Evolutionary conservation across 108 stramenopile genomes (phyloP).

Genomic region (Cyclotella distinguenda): DNA sequence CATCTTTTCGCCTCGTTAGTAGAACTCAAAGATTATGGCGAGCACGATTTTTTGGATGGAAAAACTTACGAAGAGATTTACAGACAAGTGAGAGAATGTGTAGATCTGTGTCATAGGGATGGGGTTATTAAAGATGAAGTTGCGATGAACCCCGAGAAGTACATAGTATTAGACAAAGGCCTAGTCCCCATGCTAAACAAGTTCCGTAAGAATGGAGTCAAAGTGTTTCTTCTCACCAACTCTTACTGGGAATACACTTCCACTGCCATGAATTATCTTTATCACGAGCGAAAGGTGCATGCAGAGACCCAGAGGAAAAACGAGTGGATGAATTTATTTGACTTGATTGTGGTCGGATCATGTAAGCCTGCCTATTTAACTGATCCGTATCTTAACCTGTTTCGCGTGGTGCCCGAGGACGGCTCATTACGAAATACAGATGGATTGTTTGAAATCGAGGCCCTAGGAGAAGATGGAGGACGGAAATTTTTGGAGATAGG

Average conservation of each 20-base stretch:
- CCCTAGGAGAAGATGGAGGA: slow-evolving; percentile 68
- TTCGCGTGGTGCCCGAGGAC: slow-evolving; percentile 78
- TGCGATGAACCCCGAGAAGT: slow-evolving; percentile 76
- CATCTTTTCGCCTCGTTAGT: slow-evolving; percentile 85
- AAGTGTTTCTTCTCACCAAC: slow-evolving; percentile 95
- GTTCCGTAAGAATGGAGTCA: slow-evolving; percentile 74
- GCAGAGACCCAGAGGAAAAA: slow-evolving; percentile 68
- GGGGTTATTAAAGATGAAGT: slow-evolving; percentile 96
- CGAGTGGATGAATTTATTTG: slow-evolving; percentile 95
- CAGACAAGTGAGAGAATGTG: slow-evolving; percentile 82
- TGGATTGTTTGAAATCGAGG: slow-evolving; percentile 87
- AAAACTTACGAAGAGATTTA: slow-evolving; percentile 93
- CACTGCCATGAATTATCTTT: slow-evolving; percentile 93
- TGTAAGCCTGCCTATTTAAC: slow-evolving; percentile 89
- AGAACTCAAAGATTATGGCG: slow-evolving; percentile 83
- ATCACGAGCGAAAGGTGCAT: slow-evolving; percentile 50
- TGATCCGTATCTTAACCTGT: slow-evolving; percentile 87
- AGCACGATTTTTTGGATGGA: slow-evolving; percentile 72
- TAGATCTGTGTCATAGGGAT: slow-evolving; percentile 95
- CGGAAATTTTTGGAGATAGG: slow-evolving; percentile 81
- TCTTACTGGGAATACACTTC: slow-evolving; percentile 95
- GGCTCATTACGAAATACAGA: slow-evolving; percentile 87
- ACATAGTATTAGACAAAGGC: slow-evolving; percentile 85
- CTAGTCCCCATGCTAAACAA: slow-evolving; percentile 87
- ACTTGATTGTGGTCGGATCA: slow-evolving; percentile 88